These are phyloP conservation scores for Vararia minispora DNA, from an alignment of 768 basidiomycete species.

Conservation along the genomic window DNA sequence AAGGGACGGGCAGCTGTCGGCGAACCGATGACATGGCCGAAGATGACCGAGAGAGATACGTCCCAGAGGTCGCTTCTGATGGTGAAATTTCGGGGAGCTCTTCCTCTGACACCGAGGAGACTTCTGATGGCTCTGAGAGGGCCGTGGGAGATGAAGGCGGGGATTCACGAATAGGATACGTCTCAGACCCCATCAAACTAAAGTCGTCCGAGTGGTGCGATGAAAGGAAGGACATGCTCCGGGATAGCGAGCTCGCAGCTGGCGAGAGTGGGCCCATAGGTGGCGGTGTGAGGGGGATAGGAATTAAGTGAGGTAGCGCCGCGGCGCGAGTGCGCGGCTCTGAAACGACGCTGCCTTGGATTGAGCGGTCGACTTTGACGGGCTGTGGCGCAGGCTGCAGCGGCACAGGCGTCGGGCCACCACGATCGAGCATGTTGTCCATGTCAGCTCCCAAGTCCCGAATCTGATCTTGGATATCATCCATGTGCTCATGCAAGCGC, in stretches of 20 bases:
- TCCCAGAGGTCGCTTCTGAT: slow-evolving; percentile 14
- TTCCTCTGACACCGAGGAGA: no score
- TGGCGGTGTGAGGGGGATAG: slow-evolving; percentile 34
- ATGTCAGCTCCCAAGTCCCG: slow-evolving; percentile 35
- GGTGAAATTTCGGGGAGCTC: no score
- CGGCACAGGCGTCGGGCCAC: not conserved
- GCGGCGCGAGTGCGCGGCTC: slow-evolving; percentile 11
- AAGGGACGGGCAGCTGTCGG: slow-evolving; percentile 7
- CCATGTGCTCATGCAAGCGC: slow-evolving; percentile 56
- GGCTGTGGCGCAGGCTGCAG: slow-evolving; percentile 1
- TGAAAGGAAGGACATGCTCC: slow-evolving; percentile 33
- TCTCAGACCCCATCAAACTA: slow-evolving; percentile 30
- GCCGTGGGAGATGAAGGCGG: slow-evolving; percentile 20
- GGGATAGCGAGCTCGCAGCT: slow-evolving; percentile 25
- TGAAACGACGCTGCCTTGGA: slow-evolving; percentile 23
- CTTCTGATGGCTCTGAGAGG: slow-evolving; percentile 31
- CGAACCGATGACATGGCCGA: slow-evolving; percentile 14
- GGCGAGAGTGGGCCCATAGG: slow-evolving; percentile 28
- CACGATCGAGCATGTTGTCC: slow-evolving; percentile 7
- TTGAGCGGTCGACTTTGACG: slow-evolving; percentile 9
- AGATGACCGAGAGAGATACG: slow-evolving; percentile 29
- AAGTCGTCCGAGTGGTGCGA: slow-evolving; percentile 71
- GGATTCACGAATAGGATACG: slow-evolving; percentile 17
- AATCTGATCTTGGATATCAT: slow-evolving; percentile 59
- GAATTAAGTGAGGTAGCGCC: slow-evolving; percentile 14